A percentile compares a stretch with the other conserved stretches of the same genome.
These are phyloP conservation scores for Monosporascus ibericus DNA, from an alignment of 2,329 filamentous ascomycete species.

Conservation along the genomic window DNA sequence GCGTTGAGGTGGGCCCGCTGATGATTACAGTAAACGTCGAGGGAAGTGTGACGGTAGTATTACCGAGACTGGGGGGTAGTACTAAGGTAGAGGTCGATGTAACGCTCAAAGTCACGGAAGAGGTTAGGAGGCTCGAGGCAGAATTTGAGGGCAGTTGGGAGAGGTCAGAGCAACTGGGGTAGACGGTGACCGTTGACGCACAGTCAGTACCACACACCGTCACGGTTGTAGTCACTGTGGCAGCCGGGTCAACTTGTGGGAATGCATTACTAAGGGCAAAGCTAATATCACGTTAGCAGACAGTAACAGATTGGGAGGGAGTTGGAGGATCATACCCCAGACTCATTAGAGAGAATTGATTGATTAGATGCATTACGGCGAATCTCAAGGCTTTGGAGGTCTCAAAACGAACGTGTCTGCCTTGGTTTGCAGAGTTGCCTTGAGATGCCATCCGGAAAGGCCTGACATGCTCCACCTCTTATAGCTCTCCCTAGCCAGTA, in stretches of 20 bases:
- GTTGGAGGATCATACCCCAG: conserved; percentile 15
- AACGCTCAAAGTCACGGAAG: conserved; percentile 1
- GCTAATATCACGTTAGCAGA: conserved; percentile 16
- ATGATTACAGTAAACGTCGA: conserved; percentile 12
- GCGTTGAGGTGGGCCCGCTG: conserved; percentile 8
- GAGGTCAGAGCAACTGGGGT: conserved; percentile 14
- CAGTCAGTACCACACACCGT: conserved; percentile 21
- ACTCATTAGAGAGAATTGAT: conserved; percentile 18
- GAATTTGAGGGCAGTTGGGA: background rate
- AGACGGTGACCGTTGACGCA: conserved; percentile 20
- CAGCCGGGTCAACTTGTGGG: conserved; percentile 11
- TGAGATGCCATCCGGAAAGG: background rate
- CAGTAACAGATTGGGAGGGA: background rate
- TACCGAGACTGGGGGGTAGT: background rate
- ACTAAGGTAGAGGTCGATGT: conserved; percentile 6
- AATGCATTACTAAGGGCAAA: conserved; percentile 14
- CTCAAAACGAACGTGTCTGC: conserved; percentile 19
- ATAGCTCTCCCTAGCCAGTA: background rate
- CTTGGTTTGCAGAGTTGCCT: conserved; percentile 6
- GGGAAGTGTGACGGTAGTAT: conserved; percentile 12
- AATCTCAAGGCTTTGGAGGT: conserved; percentile 4
- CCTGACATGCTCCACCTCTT: conserved; percentile 4
- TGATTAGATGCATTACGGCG: conserved; percentile 16
- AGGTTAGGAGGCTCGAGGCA: background rate
- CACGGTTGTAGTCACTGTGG: conserved; percentile 18